Evolutionary conservation across 768 basidiomycete genomes (phyloP), one percentile per base, ranked within the genome.

Genomic region (Pluteus cervinus): DNA sequence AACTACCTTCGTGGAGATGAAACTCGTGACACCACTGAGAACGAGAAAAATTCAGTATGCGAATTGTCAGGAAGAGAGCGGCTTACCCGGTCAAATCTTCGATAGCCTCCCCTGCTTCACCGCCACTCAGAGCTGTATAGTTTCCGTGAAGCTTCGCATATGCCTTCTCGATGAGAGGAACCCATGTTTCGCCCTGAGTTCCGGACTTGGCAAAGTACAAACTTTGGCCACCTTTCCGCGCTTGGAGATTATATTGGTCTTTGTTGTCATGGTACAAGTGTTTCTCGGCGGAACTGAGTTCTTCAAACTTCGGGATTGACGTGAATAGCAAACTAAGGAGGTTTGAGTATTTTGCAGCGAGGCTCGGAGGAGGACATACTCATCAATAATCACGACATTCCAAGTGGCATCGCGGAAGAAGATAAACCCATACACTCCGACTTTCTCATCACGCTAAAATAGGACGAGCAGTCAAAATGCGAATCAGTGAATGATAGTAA

Each of bases 381-480:
- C 76, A 46, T 79, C 76, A 37, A 78, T 65, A 41, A 79, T 65
- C 6, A 77, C 63, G 9, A 65, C 58, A 9, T 69, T 68, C 75
- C 75, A 77, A 18, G 58, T 55, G 28, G 56, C 55, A 48, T 76
- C 75, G 3, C 73, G 57, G 51, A 68, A 73, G 52, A 79, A 76
- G 33, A 77, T 63, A 50, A 74, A 79, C 2, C 75, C 76, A 43
- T 77, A 79, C 4, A 79, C 63, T 2, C 75, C 75, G 20, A 75
- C 67, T 45, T 65, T 40, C 47, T 74, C 69, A 42, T 75, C 69
- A 9, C 68, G 58, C 70, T 75, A n/a, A 40, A 3, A 43, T 17
- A 18, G 30, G 15, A 17, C 24, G 7, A 41, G 31, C 7, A 26
- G 11, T 44, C 5, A 41, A 26, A 33, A 22, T 14, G 11, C n/a